Percentiles rank a stretch among this genome's conserved stretches.
Conservation (phyloP, 2,329 filamentous ascomycete species). For the Talaromyces sp. region DNA sequence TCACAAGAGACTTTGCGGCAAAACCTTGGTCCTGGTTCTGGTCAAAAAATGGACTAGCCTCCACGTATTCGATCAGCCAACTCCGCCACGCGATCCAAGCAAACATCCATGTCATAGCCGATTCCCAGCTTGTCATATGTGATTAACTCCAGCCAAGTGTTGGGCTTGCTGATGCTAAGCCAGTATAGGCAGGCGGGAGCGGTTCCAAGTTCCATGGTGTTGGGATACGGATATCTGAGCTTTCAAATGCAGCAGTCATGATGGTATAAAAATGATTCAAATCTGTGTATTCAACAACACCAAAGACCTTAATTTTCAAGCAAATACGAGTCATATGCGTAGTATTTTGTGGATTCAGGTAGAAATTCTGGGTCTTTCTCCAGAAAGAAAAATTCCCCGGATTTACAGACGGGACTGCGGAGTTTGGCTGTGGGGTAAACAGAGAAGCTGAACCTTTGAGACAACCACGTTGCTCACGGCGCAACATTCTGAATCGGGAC, state of each 20-base stretch:
- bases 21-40: not conserved
- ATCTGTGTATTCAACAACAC: not conserved
- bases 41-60: constrained; percentile 2
- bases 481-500: not conserved
- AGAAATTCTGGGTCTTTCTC: not conserved
- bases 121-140: not conserved
- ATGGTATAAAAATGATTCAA: not conserved
- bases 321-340: not conserved
- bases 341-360: not conserved
- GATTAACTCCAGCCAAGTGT: not conserved
- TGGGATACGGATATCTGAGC: not conserved
- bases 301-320: not conserved
- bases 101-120: not conserved
- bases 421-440: not conserved
- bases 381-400: not conserved
- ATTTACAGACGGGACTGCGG: constrained; percentile 1
- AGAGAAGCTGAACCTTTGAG: not conserved
- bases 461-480: not conserved
- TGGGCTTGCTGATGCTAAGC: not conserved
- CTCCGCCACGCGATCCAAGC: not conserved
- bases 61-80: not conserved
- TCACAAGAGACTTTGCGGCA: not conserved
- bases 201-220: not conserved
- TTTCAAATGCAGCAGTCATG: not conserved
- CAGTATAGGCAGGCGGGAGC: not conserved